These are phyloP conservation scores for Nevesoporus exiguus DNA, from an alignment of 768 basidiomycete species.

Conservation along the genomic window DNA sequence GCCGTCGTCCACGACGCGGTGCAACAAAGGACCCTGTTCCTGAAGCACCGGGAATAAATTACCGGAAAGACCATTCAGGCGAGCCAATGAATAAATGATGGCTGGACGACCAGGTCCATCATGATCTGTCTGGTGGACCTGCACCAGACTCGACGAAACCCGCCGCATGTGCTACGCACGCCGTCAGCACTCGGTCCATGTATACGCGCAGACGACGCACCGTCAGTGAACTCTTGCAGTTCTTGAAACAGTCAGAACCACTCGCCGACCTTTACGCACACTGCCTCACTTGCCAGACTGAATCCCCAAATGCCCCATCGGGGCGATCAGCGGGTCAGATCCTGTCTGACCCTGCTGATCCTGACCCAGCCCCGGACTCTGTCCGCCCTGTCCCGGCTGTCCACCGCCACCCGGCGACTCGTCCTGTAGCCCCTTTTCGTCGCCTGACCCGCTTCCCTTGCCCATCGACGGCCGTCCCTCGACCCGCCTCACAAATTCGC, in stretches of 20 bases:
- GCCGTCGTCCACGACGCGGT: background rate
- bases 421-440: conserved; percentile 22
- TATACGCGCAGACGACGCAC: too few relatives aligned
- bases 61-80: background rate
- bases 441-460: conserved; percentile 24
- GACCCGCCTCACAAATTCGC: conserved; percentile 61
- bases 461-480: conserved; percentile 45
- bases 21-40: background rate
- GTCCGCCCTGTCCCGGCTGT: conserved; percentile 1
- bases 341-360: conserved; percentile 19
- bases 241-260: too few relatives aligned
- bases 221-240: too few relatives aligned
- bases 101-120: too few relatives aligned
- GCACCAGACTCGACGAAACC: background rate
- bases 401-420: conserved; percentile 9
- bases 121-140: background rate
- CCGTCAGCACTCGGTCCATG: too few relatives aligned
- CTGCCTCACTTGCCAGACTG: conserved; percentile 15
- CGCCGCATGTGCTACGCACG: too few relatives aligned
- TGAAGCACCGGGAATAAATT: conserved; percentile 13
- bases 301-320: conserved; percentile 19
- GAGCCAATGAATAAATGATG: background rate
- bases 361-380: conserved; percentile 4
- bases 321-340: conserved; percentile 16
- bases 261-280: too few relatives aligned